Conservation (phyloP, 768 basidiomycete species). For the Neoboletus brunneissimus region DNA sequence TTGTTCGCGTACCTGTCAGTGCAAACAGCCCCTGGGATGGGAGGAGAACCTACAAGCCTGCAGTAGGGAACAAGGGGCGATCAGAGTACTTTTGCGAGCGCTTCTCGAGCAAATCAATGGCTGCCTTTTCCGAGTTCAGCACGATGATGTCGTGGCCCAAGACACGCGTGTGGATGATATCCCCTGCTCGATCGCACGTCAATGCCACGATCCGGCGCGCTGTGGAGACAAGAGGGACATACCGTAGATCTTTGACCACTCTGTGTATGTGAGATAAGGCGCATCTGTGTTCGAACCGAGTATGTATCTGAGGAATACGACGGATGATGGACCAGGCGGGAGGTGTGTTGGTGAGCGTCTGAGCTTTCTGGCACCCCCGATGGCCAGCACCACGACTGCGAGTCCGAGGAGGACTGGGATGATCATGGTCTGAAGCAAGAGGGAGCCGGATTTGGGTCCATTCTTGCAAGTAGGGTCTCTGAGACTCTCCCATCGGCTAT, state of each 20-base stretch:
- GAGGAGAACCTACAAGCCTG: slow-evolving; percentile 6
- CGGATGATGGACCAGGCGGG: slow-evolving; percentile 19
- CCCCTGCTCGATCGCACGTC: not conserved
- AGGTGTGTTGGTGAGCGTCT: not conserved
- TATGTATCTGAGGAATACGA: slow-evolving; percentile 17
- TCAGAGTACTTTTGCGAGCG: slow-evolving; percentile 50
- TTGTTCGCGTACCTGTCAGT: not conserved
- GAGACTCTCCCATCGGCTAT: not conserved
- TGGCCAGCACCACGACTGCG: not conserved
- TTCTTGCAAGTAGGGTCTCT: too few relatives aligned
- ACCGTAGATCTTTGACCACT: slow-evolving; percentile 23
- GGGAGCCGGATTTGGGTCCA: too few relatives aligned
- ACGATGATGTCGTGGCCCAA: slow-evolving; percentile 48
- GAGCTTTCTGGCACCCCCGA: not conserved
- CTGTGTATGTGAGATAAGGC: slow-evolving; percentile 15
- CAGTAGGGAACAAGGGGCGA: slow-evolving; percentile 1
- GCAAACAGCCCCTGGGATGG: not conserved
- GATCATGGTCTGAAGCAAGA: slow-evolving; percentile 2
- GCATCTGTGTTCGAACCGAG: slow-evolving; percentile 6
- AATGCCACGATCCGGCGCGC: not conserved
- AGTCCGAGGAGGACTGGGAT: not conserved
- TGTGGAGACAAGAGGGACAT: not conserved
- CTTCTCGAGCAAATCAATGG: slow-evolving; percentile 49
- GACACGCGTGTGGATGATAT: slow-evolving; percentile 18
- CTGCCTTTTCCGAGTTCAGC: slow-evolving; percentile 46